Percentiles rank a stretch among this genome's conserved stretches.
Conservation (phyloP, 202 grass and related monocot species). For the Setaria italica region DNA sequence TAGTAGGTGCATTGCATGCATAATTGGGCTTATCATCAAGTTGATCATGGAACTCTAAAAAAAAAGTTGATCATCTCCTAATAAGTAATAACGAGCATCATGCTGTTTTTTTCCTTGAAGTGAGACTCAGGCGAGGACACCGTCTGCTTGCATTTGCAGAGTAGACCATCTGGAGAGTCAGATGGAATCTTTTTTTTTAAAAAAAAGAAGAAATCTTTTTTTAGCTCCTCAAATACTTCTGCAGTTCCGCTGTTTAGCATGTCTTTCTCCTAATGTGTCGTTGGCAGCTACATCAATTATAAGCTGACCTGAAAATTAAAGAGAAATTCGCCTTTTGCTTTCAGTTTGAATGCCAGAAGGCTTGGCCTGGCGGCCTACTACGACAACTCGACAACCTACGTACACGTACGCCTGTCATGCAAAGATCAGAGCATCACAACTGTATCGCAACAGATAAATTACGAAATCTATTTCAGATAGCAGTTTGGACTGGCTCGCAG, state of each 20-base stretch:
- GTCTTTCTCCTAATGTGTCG: background rate
- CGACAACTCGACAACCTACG: background rate
- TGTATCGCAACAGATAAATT: background rate
- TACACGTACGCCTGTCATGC: constrained; percentile 22
- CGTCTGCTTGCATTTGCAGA: background rate
- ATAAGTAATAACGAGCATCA: too few relatives aligned
- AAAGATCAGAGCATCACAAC: constrained; percentile 31
- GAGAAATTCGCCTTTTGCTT: background rate
- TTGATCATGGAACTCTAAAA: background rate
- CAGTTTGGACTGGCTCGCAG: background rate
- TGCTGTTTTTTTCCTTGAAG: background rate
- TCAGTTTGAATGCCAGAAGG: background rate
- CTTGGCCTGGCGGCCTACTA: background rate
- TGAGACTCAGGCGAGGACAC: background rate
- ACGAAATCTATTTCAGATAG: background rate
- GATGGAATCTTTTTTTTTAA: background rate
- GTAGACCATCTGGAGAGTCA: background rate
- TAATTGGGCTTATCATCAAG: background rate
- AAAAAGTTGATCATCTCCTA: too few relatives aligned
- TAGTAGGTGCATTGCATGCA: background rate
- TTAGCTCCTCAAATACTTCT: background rate
- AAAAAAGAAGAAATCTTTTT: background rate
- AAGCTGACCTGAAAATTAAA: background rate
- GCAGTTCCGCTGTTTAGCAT: background rate
- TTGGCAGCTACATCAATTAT: background rate